Base-by-base conservation (phyloP, 495 filamentous ascomycete genomes). In the Aspergillus leporis region DNA sequence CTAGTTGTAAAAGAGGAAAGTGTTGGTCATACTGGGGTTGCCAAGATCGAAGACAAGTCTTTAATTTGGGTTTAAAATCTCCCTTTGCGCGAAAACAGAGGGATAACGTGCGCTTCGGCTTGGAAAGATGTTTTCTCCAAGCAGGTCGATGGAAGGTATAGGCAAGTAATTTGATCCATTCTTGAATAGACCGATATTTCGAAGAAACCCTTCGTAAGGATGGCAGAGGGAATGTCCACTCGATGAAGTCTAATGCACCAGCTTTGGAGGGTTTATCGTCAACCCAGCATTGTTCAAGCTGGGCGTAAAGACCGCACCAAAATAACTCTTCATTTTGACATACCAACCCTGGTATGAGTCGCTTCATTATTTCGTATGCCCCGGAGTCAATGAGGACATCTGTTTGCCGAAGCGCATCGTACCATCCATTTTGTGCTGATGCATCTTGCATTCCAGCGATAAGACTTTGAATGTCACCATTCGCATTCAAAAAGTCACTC, bases 291-390 rank as follows among this genome's bases (percentile, higher is more conserved):
- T 47, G 47, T 28, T 49, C 53, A 48, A 53, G 52, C 41, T 58
- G 36, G 2, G 34, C 58, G 45, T 56, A 56, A 1, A 53, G 41
- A 5, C 53, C 55, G 22, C 53, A 41, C 30, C 22, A 53, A 13
- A 54, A 53, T 41, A 13, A 22, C 22, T 43, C 18, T 2, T 55
- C 49, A 7, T 54, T 28, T 14, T 31, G 21, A 47, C 36, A 60
- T 7, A 53, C 25, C 19, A 56, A 9, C 49, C 53, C 16, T 19
- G 48, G 28, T 30, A 61, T 18, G 0, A 55, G 16, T 16, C 50
- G 19, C 14, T 38, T 23, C 0, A 60, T 43, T 2, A 48, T 36
- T 3, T 36, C 22, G 30, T 55, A 55, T 1, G 25, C 12, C 12
- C 18, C 18, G 3, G 51, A 38, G 2, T 16, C 30, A 40, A 60